Base-by-base conservation (phyloP, 1,284 basidiomycete genomes). In the Omphalotus olearius region DNA sequence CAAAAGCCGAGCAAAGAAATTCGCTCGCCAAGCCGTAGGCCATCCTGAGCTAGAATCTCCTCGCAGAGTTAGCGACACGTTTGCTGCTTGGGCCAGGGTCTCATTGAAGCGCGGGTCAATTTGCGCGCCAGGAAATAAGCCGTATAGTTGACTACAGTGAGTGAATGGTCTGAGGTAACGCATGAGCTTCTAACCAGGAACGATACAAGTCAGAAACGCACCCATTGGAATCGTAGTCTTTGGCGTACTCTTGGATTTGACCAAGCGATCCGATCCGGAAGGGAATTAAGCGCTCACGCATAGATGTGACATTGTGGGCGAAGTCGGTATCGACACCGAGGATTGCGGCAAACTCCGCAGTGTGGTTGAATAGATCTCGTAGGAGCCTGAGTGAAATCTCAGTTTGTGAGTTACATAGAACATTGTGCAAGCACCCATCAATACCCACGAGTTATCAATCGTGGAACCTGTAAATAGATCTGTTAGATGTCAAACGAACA, bases 351-450 rank as follows among this genome's bases (percentile, higher is more conserved):
- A 59, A 55, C 16, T 40, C 55, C 6, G 36, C 51, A 6, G 59
- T 60, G 20, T 59, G 51, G 16, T 53, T 53, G 44, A 59, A 60
- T 6, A 60, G 38, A 41, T 60, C 59, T 11, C 57, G 57, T 3
- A 60, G 44, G 11, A 60, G 48, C 36, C 53, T 54, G 28, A 9
- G 16, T 38, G 26, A 5, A 23, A 26, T 26, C 17, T 33, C 7
- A 38, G 6, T 35, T 13, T 33, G 30, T 33, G 7, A 13, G 30
- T 9, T 33, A 13, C 26, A 5, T 28, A 4, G 26, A 4, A 9
- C 13, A 10, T 33, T 2, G 13, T 9, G 9, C 9, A 9, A 10
- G 30, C 7, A 13, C 9, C 30, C 7, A 33, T 33, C 30, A 36
- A 1, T 14, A 51, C 45, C 45, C 25, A 60, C 58, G 56, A 18